Base-by-base conservation (phyloP, 345 rosid species). In the Ceriops decandra region DNA sequence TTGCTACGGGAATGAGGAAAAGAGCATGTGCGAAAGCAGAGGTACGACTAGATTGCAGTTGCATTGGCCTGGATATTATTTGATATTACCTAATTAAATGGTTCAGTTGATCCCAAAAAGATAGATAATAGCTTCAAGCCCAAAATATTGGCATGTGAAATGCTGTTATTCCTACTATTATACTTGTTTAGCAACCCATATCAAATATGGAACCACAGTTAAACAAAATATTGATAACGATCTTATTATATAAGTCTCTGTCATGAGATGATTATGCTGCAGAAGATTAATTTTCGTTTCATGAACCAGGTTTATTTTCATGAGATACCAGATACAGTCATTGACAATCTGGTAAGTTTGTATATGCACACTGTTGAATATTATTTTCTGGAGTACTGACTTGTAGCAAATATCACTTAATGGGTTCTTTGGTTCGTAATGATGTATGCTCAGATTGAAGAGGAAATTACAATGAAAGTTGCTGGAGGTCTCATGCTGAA, bases 1-100 rank as follows among this genome's bases (percentile, higher is more conserved):
- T 76, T 62, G 6, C 59, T 32, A 76, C 79, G 9, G 79, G 79
- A 42, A 66, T 24, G 20, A 71, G 46, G 33, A 76, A 67, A 51
- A 68, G 75, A 46, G 75, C 52, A 38, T 76, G 79, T 75, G 79
- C 71, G 46, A 76, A 24, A 42, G 75, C 72, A 19, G 79, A 76
- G 79, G 79, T 76, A 76, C 33, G 10, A 15, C 57, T 47, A 57
- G 5, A 27, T 35, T 20, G 27, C 21, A 20, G 54, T 52, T 10
- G 36, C 54, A 13, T 16, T 76, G 3, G 20, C 59, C 52, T 52
- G 13, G 26, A 46, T 57, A 32, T 71, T 63, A 19, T 38, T 52
- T 2, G 58, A 59, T 16, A 62, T 54, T 54, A n/a, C 47, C 56
- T 33, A 58, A 16, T 19, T 42, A 38, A 67, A 57, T 56, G 32